Conservation (phyloP, 164 flowering plant species). For the Tetracentron sinense region DNA sequence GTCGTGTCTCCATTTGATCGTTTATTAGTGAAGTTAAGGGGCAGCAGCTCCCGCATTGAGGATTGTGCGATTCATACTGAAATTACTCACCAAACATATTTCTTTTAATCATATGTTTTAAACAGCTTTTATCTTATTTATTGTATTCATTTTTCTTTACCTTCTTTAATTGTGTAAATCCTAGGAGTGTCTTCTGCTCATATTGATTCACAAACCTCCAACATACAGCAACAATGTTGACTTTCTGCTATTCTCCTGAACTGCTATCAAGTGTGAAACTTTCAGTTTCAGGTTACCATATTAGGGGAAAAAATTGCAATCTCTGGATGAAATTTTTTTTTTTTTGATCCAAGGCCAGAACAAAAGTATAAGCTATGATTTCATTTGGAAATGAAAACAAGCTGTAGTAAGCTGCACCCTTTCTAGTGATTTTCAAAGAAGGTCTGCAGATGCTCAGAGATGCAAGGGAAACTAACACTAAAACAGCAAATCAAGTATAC, state of each 20-base stretch:
- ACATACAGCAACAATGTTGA: not conserved
- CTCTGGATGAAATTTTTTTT: no score
- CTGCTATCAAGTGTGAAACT: not conserved
- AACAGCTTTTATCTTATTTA: no score
- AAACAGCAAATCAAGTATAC: constrained; percentile 31
- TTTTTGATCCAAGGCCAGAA: no score
- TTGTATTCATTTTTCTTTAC: not conserved
- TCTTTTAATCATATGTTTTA: not conserved
- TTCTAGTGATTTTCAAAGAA: not conserved
- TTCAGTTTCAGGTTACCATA: not conserved
- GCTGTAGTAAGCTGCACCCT: not conserved
- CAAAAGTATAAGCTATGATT: no score
- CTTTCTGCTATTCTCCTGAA: not conserved
- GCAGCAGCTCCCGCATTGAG: not conserved
- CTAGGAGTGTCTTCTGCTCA: not conserved
- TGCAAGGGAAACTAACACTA: not conserved
- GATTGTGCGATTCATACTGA: not conserved
- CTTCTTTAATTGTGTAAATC: no score
- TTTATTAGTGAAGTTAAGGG: not conserved
- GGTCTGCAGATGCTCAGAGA: not conserved
- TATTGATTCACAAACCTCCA: not conserved
- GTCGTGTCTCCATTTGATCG: not conserved
- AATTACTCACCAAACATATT: not conserved
- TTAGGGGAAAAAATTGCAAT: no score
- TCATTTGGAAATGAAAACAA: no score